Evolutionary conservation across 78 protist species (phyloP), one percentile per base, ranked within the genome.

Genomic region (Bodo saltans): DNA sequence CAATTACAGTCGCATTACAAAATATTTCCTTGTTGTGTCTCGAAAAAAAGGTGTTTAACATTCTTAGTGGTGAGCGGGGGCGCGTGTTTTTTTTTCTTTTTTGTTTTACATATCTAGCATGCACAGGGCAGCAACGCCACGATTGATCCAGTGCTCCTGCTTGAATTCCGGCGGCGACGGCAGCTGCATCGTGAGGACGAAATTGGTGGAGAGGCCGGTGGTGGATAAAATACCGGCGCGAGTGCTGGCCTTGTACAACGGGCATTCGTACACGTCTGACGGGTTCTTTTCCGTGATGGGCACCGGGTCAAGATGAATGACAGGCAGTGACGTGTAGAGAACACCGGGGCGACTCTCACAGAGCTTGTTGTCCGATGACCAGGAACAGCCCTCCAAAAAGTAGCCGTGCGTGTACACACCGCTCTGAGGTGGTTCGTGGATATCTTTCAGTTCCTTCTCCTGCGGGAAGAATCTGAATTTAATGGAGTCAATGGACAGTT

Each of bases 191-290:
- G 85, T 67, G 23, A 89, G 3, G 39, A 92, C 71, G 67, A 74
- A 90, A 87, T 93, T 93, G 72, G 92, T 93, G 1, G 96, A 93
- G 28, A 42, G 88, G 33, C 96, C 96, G 11, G 96, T 93, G 40
- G 96, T 93, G n/a, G 88, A 72, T 29, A 93, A 88, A 21, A 82
- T 80, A 23, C 96, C 96, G 0, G 89, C 78, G 28, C 96, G 71
- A 29, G 53, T 76, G 35, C 67, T 32, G 37, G 94, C 91, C 86
- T 93, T 93, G 91, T 93, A 93, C 68, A 87, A 30, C 38, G 96
- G 96, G 60, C 90, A 80, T 69, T 40, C 81, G 38, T 87, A 93
- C 37, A 26, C 69, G 0, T 17, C 53, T 29, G 28, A 34, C 3
- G 32, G 0, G 17, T 70, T 33, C 1, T 78, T 53, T 29, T 21